Conservation (phyloP, 495 filamentous ascomycete genomes). For the Hyaloscypha variabilis region DNA sequence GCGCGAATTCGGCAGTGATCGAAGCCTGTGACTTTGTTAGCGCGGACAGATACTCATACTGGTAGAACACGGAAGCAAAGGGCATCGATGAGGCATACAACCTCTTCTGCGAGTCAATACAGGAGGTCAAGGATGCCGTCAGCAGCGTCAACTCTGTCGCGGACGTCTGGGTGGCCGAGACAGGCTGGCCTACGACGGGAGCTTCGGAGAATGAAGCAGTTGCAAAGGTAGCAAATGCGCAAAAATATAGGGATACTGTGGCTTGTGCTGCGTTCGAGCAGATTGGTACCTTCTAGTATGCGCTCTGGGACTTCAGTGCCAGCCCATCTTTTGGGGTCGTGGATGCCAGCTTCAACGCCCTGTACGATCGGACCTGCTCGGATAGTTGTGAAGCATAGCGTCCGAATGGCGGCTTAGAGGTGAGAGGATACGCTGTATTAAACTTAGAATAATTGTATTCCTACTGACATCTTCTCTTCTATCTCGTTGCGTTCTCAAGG, state of each 20-base stretch:
- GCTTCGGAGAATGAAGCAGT: slow-evolving; percentile 58
- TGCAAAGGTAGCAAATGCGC: slow-evolving; percentile 67
- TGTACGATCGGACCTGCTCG: slow-evolving; percentile 28
- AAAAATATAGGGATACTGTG: slow-evolving; percentile 76
- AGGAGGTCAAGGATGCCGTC: slow-evolving; percentile 49
- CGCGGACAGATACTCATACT: slow-evolving; percentile 79
- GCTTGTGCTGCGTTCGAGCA: slow-evolving; percentile 69
- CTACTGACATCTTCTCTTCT: too few relatives aligned
- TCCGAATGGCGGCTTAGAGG: too few relatives aligned
- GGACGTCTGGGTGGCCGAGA: slow-evolving; percentile 89
- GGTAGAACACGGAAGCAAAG: slow-evolving; percentile 70
- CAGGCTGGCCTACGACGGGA: slow-evolving; percentile 80
- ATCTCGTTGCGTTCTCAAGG: too few relatives aligned
- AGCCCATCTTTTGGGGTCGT: slow-evolving; percentile 72
- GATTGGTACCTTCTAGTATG: slow-evolving; percentile 76
- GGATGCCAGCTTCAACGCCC: slow-evolving; percentile 45
- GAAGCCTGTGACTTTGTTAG: slow-evolving; percentile 72
- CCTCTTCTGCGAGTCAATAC: slow-evolving; percentile 65
- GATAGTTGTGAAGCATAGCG: too few relatives aligned
- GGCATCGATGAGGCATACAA: slow-evolving; percentile 59
- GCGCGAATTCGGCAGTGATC: slow-evolving; percentile 68
- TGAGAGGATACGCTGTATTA: too few relatives aligned
- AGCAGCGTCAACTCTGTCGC: slow-evolving; percentile 57
- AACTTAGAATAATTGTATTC: too few relatives aligned
- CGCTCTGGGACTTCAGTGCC: slow-evolving; percentile 68